Evolutionary conservation across 345 rosid genomes (phyloP), one percentile per base, ranked within the genome.

Genomic region (Eucalyptus caleyi): DNA sequence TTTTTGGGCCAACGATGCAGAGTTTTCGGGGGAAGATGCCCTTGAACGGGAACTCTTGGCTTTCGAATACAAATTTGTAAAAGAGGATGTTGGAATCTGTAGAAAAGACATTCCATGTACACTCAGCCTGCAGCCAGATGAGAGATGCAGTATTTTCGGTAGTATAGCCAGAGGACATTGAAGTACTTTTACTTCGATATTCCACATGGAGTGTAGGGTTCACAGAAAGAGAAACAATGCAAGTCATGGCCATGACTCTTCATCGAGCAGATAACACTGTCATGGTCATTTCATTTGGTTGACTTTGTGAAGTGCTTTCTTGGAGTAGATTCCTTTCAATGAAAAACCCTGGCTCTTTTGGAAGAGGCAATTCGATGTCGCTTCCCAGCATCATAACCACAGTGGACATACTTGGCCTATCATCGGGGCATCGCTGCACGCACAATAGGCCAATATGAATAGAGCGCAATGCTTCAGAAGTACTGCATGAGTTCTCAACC

Each of bases 351-450:
- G 95, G 96, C 24, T 93, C 91, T 86, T 90, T 95, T 13, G 95
- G 93, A 83, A 47, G 91, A 53, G 94, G 93, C 92, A 93, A 86
- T 77, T 92, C 59, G 37, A 88, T 92, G 60, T 93, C 92, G 62
- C 94, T 92, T 86, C 90, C 91, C 89, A 95, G 89, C 94, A 94
- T 94, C 54, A 91, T 49, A 45, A 92, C 91, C 51, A 90, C 95
- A 5, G 92, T 87, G 49, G 94, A 87, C 95, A 95, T 95, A 83
- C 60, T 90, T 27, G 96, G 96, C 51, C 96, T 93, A 11, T 92
- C 93, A 47, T 91, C 93, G 16, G 94, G 93, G 23, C 89, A 56
- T 45, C 92, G 91, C 49, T 95, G 93, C 45, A 95, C 93, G 50
- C 96, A 94, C 62, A 95, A 83, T 9, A 95, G 93, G 47, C 93